Evolutionary conservation across 805 yeast species (phyloP), one percentile per base, ranked within the genome.

Genomic region (Kodamaea fukazawae): DNA sequence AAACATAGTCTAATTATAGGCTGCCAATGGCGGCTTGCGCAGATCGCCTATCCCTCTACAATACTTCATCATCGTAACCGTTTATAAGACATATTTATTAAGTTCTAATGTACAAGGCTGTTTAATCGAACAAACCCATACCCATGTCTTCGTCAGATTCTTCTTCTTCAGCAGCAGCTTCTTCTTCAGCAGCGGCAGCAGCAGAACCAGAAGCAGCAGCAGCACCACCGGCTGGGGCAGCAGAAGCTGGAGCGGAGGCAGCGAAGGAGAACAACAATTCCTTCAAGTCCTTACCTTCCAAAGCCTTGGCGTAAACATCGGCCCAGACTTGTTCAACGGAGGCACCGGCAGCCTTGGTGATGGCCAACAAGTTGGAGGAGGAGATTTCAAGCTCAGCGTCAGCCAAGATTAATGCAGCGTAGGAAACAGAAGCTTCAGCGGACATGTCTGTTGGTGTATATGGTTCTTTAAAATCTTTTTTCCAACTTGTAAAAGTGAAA

Each of bases 371-470:
- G 79, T 86, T 87, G 70, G 85, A 91, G 57, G 93, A 47, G 54
- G 96, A 79, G 81, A 93, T 80, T 73, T 90, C 96, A 65, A 88
- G 76, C 65, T 88, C 96, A 64, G 97, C 87, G 69, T 91, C 99
- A 57, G 97, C 96, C 73, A 91, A 81, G 77, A 91, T 89, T 73
- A 91, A 83, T 67, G 98, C 96, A 71, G 99, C 98, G 86, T 88
- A 89, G 60, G 96, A 86, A 67, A 88, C 87, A 67, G 91, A 82
- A 65, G 95, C 80, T 80, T 89, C 96, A 62, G 78, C 64, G 71
- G 95, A 85, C 96, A 87, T 87, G 34, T 70, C 23, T 20, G 23
- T 20, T 20, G 23, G 23, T 58, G 70, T 46, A 37, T 29, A 32
- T 44, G 33, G 22, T 34, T 20, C 23, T 20, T 20, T 20, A 20